These are phyloP conservation scores for Raffaelea ambrosiae DNA, from an alignment of 2,329 filamentous ascomycete genomes.

Conservation along the genomic window DNA sequence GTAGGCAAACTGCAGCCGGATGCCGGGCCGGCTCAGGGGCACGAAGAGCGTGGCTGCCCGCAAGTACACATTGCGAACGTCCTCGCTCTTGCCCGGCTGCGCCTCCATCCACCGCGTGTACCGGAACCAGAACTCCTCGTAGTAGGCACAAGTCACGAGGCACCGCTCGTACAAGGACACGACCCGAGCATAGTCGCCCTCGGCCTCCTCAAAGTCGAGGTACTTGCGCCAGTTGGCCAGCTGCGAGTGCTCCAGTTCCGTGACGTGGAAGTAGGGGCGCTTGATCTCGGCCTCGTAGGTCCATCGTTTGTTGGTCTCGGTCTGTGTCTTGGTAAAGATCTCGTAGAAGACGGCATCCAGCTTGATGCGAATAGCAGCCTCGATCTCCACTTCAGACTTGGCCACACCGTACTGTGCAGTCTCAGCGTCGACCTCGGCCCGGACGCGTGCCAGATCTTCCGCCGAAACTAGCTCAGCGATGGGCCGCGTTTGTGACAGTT, in stretches of 20 bases:
- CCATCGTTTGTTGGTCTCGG: conserved; percentile 88
- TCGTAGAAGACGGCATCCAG: conserved; percentile 77
- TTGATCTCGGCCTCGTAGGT: conserved; percentile 92
- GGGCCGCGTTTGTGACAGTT: conserved; percentile 64
- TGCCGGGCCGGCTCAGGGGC: conserved; percentile 73
- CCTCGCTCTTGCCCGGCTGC: conserved; percentile 74
- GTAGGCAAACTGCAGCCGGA: conserved; percentile 84
- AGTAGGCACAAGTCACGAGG: conserved; percentile 83
- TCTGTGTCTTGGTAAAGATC: conserved; percentile 70
- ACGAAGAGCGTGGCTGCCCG: conserved; percentile 79
- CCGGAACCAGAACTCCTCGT: conserved; percentile 98
- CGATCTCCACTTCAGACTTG: conserved; percentile 65
- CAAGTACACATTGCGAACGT: conserved; percentile 86
- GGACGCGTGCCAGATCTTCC: conserved; percentile 60
- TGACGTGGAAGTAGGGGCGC: conserved; percentile 93
- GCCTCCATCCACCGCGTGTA: conserved; percentile 90
- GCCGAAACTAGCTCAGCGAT: conserved; percentile 62
- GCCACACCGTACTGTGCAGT: conserved; percentile 39
- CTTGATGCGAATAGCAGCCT: conserved; percentile 71
- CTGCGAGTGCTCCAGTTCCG: conserved; percentile 78
- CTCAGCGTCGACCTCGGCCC: conserved; percentile 63
- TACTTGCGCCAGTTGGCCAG: conserved; percentile 92
- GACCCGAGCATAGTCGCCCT: conserved; percentile 66
- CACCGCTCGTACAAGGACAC: conserved; percentile 91
- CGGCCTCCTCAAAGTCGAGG: conserved; percentile 85